These are phyloP conservation scores for Maudiozyma barnettii DNA, from an alignment of 805 yeast genomes.

Conservation along the genomic window DNA sequence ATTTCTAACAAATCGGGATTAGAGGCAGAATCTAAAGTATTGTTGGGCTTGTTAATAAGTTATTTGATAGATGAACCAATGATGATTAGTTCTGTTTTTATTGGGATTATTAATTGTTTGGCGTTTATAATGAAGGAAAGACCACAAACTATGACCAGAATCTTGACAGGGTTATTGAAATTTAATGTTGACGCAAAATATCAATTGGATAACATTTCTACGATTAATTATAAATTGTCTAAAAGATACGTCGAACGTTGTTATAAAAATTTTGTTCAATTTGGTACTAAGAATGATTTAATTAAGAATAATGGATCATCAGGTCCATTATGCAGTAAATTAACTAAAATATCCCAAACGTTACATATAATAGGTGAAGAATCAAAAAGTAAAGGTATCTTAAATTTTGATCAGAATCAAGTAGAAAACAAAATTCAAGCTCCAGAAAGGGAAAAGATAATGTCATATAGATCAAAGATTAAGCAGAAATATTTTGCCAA, in stretches of 20 bases:
- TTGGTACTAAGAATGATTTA: constrained; percentile 31
- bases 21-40: constrained; percentile 61
- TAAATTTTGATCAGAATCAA: constrained; percentile 20
- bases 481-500: background rate
- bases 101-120: constrained; percentile 60
- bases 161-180: constrained; percentile 48
- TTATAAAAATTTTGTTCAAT: constrained; percentile 37
- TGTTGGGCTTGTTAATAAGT: constrained; percentile 56
- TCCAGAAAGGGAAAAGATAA: constrained; percentile 15
- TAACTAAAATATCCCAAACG: constrained; percentile 28
- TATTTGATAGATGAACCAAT: constrained; percentile 47
- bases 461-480: constrained; percentile 4
- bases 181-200: constrained; percentile 54
- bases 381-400: constrained; percentile 27
- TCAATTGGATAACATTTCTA: constrained; percentile 33
- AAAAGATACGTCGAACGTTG: constrained; percentile 57
- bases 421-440: constrained; percentile 19
- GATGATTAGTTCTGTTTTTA: constrained; percentile 47
- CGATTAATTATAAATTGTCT: constrained; percentile 40
- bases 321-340: constrained; percentile 19
- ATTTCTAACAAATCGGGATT: constrained; percentile 40
- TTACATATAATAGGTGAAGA: constrained; percentile 29
- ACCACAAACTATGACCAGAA: constrained; percentile 46
- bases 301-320: constrained; percentile 18
- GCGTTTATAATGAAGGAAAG: constrained; percentile 57